Base-by-base conservation (phyloP, 2,329 filamentous ascomycete species). In the Diaporthe ampelina region DNA sequence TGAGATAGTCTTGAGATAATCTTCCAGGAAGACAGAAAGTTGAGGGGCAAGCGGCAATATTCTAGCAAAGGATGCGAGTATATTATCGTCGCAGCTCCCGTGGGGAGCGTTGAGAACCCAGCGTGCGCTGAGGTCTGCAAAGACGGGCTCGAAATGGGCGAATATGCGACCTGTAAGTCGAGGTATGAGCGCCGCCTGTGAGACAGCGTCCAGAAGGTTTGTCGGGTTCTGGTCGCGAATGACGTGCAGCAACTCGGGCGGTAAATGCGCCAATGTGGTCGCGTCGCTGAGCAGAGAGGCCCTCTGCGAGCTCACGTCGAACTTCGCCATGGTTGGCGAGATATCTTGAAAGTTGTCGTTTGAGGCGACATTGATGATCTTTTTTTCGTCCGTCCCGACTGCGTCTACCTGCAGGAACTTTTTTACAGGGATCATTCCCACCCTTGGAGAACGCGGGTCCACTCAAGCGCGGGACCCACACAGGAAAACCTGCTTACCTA, bases 21-120 rank as follows among this genome's bases (percentile, higher is more conserved):
- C 78, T 78, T 92, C 89, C 76, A 94, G 89, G 81, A 95, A 94
- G 75, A 91, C 89, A 70, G 92, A 91, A 57, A 98, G 87, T 81
- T 96, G 91, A 68, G 95, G 94, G 77, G 94, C 94, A 86, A 97
- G 92, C 24, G 95, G 94, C 78, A 98, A 83, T 76, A 98, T 88
- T 79, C 94, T 90, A 75, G 94, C 93, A 84, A 98, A 94, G 43
- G 94, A 93, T 73, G 92, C 89, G 76, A 96, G 88, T 70, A 93
- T 83, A 72, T 79, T 82, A 78, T 82, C 83, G 78, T 83, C 83
- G 78, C 79, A 82, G 72, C 77, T 78, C 76, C 82, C 80, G 56
- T 81, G 83, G 37, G 83, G 82, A 37, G 85, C 79, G 81, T 85
- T 82, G 79, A 87, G 86, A 58, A 93, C 86, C 95, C 95, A 97